Evolutionary conservation across 768 basidiomycete genomes (phyloP).

Genomic region (Termitomyces sp.): DNA sequence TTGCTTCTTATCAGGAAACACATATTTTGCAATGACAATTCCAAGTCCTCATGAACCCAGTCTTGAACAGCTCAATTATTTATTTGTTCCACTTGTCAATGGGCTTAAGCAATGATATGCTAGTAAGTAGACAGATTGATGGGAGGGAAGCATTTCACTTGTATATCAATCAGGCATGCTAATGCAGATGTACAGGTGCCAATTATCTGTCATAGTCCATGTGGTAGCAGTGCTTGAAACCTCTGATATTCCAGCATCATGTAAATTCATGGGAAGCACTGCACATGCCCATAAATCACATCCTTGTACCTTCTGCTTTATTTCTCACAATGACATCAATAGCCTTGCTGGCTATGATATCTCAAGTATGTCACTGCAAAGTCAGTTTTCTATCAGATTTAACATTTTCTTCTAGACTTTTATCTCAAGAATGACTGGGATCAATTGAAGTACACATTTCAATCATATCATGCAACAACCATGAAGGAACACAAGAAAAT

Average conservation of each 20-base stretch:
- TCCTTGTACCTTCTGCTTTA: not conserved
- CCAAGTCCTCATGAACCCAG: not conserved
- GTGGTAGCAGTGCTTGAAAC: not conserved
- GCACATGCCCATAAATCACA: not conserved
- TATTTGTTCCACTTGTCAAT: not conserved
- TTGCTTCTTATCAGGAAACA: not conserved
- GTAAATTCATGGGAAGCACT: not conserved
- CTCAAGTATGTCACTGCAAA: not conserved
- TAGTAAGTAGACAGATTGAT: not conserved
- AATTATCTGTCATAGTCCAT: not conserved
- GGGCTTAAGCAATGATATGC: not conserved
- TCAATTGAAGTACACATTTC: not conserved
- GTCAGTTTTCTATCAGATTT: no score
- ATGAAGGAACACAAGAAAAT: not conserved
- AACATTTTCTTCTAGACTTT: no score
- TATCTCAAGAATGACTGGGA: not conserved
- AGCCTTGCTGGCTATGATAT: not conserved
- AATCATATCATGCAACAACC: not conserved
- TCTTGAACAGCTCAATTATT: not conserved
- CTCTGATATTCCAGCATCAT: not conserved
- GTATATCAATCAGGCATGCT: not conserved
- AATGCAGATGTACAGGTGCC: not conserved
- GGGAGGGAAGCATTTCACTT: not conserved
- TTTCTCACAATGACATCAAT: not conserved
- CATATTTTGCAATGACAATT: not conserved